These are phyloP conservation scores for Xylariales sp. DNA, from an alignment of 2,329 filamentous ascomycete genomes.

Conservation along the genomic window DNA sequence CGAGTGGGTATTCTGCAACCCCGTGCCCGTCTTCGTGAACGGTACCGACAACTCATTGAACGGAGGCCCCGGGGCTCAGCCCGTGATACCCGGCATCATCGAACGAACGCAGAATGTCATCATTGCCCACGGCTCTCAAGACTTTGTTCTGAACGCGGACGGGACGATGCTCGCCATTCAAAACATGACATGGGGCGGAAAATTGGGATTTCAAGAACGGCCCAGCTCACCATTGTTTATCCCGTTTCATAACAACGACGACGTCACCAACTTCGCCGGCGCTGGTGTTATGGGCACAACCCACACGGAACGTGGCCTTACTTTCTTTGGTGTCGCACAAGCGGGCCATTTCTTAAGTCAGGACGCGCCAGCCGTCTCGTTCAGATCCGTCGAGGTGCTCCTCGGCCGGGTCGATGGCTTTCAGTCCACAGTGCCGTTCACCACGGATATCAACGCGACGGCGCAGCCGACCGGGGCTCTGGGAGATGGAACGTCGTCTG, in stretches of 20 bases:
- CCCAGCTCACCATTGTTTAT: conserved; percentile 62
- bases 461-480: conserved; percentile 1
- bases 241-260: conserved; percentile 50
- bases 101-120: conserved; percentile 66
- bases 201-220: conserved; percentile 58
- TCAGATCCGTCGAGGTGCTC: conserved; percentile 66
- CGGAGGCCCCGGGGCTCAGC: no score
- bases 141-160: conserved; percentile 60
- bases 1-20: neutral
- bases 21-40: no score
- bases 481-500: neutral
- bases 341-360: conserved; percentile 62
- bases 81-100: conserved; percentile 64
- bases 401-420: conserved; percentile 55
- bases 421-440: conserved; percentile 6
- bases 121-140: conserved; percentile 63
- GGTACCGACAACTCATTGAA: no score
- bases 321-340: conserved; percentile 57
- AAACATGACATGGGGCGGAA: conserved; percentile 72
- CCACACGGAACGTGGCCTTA: conserved; percentile 70
- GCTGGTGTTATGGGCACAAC: conserved; percentile 62
- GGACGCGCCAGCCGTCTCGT: conserved; percentile 60
- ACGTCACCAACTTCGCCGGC: conserved; percentile 41
- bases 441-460: conserved; percentile 7
- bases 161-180: conserved; percentile 66